phyloP scores from a whole-genome alignment of 306 rosid genomes.

The Glycine soja region DNA sequence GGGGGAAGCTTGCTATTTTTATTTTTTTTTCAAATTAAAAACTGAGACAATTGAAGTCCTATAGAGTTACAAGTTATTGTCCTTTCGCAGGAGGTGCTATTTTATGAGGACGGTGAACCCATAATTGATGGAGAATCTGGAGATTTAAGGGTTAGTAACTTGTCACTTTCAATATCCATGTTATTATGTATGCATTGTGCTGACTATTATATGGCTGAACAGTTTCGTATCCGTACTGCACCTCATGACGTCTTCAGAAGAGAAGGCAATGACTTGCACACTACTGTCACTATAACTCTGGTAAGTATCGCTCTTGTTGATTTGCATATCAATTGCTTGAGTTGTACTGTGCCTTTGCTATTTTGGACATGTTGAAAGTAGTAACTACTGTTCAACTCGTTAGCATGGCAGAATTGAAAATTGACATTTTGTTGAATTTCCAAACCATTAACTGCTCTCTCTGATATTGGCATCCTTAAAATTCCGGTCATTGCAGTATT shows the following conservation, averaged over 20 bases:
- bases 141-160: slow-evolving; percentile 78
- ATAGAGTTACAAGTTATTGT: slow-evolving; percentile 31
- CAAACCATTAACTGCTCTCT: not conserved
- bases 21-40: not conserved
- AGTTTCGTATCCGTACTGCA: slow-evolving; percentile 90
- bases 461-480: not conserved
- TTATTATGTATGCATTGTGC: slow-evolving; percentile 35
- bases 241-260: slow-evolving; percentile 83
- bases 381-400: not conserved
- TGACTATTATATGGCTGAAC: slow-evolving; percentile 52
- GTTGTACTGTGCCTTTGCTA: not conserved
- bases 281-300: slow-evolving; percentile 89
- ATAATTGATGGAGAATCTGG: slow-evolving; percentile 95
- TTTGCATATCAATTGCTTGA: slow-evolving; percentile 8
- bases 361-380: slow-evolving; percentile 8
- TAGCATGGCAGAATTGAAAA: slow-evolving; percentile 11
- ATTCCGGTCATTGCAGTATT: no score
- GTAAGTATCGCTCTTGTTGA: slow-evolving; percentile 48
- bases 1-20: not conserved
- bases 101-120: slow-evolving; percentile 99
- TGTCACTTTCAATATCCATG: slow-evolving; percentile 26
- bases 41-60: slow-evolving; percentile 1
- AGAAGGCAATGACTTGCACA: slow-evolving; percentile 88
- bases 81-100: slow-evolving; percentile 80
- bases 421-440: slow-evolving; percentile 31